Percentiles rank a stretch among this genome's conserved stretches.
These are phyloP conservation scores for Porogramme epimiltina DNA, from an alignment of 1,284 basidiomycete genomes.

Conservation along the genomic window DNA sequence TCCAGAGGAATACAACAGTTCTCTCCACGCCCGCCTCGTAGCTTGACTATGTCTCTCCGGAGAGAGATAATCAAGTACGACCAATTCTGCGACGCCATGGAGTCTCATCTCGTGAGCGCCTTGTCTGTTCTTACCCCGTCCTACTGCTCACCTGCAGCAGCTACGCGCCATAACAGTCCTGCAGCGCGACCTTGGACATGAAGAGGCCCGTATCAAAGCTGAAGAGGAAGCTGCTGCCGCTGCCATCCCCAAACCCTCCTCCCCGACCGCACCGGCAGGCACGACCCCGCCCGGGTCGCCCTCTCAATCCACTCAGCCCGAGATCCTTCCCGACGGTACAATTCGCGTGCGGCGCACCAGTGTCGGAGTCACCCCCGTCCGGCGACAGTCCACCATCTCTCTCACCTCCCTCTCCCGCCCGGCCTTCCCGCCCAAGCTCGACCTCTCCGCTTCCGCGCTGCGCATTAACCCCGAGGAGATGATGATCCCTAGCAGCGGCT, in stretches of 20 bases:
- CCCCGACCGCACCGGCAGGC: slow-evolving; percentile 11
- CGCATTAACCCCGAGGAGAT: slow-evolving; percentile 63
- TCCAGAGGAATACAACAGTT: slow-evolving; percentile 39
- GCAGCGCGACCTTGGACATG: slow-evolving; percentile 63
- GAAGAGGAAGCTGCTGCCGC: slow-evolving; percentile 35
- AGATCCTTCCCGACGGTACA: slow-evolving; percentile 13
- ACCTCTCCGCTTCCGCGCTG: slow-evolving; percentile 67
- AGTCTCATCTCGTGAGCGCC: slow-evolving; percentile 61
- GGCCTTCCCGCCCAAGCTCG: slow-evolving; percentile 68
- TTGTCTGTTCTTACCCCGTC: neutral
- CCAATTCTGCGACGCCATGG: slow-evolving; percentile 74
- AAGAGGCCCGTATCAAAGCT: slow-evolving; percentile 57
- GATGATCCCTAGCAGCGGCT: slow-evolving; percentile 53
- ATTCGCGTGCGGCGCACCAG: slow-evolving; percentile 14
- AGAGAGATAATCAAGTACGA: slow-evolving; percentile 76
- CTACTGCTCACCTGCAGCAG: slow-evolving; percentile 34
- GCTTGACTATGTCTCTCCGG: slow-evolving; percentile 63
- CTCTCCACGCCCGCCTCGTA: slow-evolving; percentile 62
- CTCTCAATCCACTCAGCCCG: slow-evolving; percentile 16
- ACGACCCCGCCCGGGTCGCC: slow-evolving; percentile 22
- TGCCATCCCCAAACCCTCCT: slow-evolving; percentile 24
- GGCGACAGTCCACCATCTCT: slow-evolving; percentile 74
- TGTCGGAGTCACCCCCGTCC: slow-evolving; percentile 23
- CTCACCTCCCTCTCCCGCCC: slow-evolving; percentile 75
- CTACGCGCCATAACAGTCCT: slow-evolving; percentile 69